A percentile compares a stretch with the other conserved stretches of the same genome.
Conservation (phyloP, 1,139 yeast genomes). For the Geotrichum aggregatum region DNA sequence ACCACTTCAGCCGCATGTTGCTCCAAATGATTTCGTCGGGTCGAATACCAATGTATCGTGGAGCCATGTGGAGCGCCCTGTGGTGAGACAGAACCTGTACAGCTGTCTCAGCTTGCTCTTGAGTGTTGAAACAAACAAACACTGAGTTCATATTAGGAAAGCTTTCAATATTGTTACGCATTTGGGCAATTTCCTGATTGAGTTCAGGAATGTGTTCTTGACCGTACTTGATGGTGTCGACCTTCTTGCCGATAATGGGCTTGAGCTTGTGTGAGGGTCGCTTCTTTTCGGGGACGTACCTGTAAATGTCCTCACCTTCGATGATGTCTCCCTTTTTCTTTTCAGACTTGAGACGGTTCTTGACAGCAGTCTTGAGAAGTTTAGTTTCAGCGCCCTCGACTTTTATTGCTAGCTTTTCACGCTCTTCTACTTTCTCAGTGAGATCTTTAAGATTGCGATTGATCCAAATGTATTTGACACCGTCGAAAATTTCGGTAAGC, state of each 20-base stretch:
- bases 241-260: slow-evolving; percentile 74
- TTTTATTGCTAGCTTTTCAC: slow-evolving; percentile 57
- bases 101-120: slow-evolving; percentile 86
- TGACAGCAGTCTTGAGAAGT: slow-evolving; percentile 57
- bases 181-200: slow-evolving; percentile 57
- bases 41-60: slow-evolving; percentile 62
- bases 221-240: slow-evolving; percentile 73
- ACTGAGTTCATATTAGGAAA: slow-evolving; percentile 52
- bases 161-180: slow-evolving; percentile 43
- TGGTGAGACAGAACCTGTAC: slow-evolving; percentile 69
- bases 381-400: slow-evolving; percentile 68
- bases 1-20: slow-evolving; percentile 78
- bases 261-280: slow-evolving; percentile 67
- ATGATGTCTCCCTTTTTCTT: slow-evolving; percentile 47
- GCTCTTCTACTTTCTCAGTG: slow-evolving; percentile 52
- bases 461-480: slow-evolving; percentile 67
- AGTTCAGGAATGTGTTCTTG: slow-evolving; percentile 62
- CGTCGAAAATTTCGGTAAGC: slow-evolving; percentile 58
- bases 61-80: slow-evolving; percentile 57
- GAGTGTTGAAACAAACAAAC: slow-evolving; percentile 80
- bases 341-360: slow-evolving; percentile 56
- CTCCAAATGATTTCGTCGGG: slow-evolving; percentile 86
- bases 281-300: slow-evolving; percentile 72
- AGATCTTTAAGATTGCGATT: slow-evolving; percentile 64
- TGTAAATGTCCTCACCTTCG: slow-evolving; percentile 50